Conservation (phyloP, 2,329 filamentous ascomycete species). For the Ophiostoma quercus region DNA sequence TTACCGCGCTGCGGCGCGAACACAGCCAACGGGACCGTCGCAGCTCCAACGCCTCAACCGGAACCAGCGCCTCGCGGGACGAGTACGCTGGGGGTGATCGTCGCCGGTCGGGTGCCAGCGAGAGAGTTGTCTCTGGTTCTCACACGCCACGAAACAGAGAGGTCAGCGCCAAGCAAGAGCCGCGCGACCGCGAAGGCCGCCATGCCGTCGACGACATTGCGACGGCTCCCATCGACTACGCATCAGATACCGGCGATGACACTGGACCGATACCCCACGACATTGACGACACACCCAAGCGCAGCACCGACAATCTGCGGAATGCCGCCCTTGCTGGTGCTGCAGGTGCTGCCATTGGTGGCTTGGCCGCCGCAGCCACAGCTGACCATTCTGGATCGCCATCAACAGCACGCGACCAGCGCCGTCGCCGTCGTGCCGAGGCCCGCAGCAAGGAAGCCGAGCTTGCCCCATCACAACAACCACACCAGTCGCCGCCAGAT, state of each 20-base stretch:
- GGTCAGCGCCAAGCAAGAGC: slow-evolving; percentile 38
- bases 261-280: not conserved
- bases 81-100: slow-evolving; percentile 52
- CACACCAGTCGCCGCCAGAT: slow-evolving; percentile 37
- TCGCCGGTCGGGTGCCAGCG: slow-evolving; percentile 54
- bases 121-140: slow-evolving; percentile 40
- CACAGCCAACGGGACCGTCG: slow-evolving; percentile 70
- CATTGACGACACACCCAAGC: slow-evolving; percentile 44
- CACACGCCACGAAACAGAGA: slow-evolving; percentile 20
- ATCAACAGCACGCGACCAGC: slow-evolving; percentile 47
- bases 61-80: slow-evolving; percentile 51
- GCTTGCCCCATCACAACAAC: slow-evolving; percentile 46
- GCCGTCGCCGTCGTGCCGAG: slow-evolving; percentile 50
- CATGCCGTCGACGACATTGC: slow-evolving; percentile 51
- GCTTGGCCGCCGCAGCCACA: slow-evolving; percentile 37
- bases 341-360: slow-evolving; percentile 41
- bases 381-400: slow-evolving; percentile 37
- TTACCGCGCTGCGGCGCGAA: slow-evolving; percentile 86
- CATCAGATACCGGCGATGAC: slow-evolving; percentile 39
- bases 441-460: slow-evolving; percentile 46
- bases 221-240: slow-evolving; percentile 31
- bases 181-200: slow-evolving; percentile 50
- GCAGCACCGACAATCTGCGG: slow-evolving; percentile 41
- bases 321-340: slow-evolving; percentile 43
- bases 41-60: slow-evolving; percentile 57